These are phyloP conservation scores for Deuterostichococcus epilithicus DNA, from an alignment of 139 green algal genomes.

Conservation along the genomic window DNA sequence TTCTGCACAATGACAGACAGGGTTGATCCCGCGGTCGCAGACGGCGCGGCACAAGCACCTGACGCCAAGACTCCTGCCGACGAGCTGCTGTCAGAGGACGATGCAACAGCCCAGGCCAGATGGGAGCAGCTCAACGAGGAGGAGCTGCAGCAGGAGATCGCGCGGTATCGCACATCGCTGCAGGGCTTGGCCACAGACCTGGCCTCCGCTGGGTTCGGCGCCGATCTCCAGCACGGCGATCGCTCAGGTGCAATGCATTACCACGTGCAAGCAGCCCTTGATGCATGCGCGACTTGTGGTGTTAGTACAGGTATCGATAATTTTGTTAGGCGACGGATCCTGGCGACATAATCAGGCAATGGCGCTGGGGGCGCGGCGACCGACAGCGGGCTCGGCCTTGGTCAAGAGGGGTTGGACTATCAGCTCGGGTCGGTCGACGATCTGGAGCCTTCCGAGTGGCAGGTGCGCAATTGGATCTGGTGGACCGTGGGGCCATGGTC, in stretches of 20 bases:
- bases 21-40: too few species aligned
- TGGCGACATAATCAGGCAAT: too few species aligned
- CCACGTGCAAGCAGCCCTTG: too few species aligned
- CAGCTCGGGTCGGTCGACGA: slow-evolving; percentile 64
- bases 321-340: too few species aligned
- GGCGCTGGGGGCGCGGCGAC: slow-evolving; percentile 15
- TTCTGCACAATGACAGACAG: too few species aligned
- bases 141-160: slow-evolving; percentile 28
- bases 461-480: slow-evolving; percentile 42
- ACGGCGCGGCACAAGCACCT: too few species aligned
- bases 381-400: slow-evolving; percentile 2
- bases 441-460: slow-evolving; percentile 74
- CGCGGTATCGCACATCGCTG: slow-evolving; percentile 12
- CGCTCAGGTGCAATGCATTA: not conserved
- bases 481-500: too few species aligned
- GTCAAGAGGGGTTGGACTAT: slow-evolving; percentile 56
- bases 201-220: not conserved
- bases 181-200: not conserved
- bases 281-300: too few species aligned
- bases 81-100: slow-evolving; percentile 6
- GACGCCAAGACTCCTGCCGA: too few species aligned
- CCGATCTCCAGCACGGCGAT: not conserved
- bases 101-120: slow-evolving; percentile 3
- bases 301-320: too few species aligned
- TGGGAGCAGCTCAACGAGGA: slow-evolving; percentile 24